Evolutionary conservation across 257 asterid species (phyloP).

Genomic region (Osmanthus fragrans): DNA sequence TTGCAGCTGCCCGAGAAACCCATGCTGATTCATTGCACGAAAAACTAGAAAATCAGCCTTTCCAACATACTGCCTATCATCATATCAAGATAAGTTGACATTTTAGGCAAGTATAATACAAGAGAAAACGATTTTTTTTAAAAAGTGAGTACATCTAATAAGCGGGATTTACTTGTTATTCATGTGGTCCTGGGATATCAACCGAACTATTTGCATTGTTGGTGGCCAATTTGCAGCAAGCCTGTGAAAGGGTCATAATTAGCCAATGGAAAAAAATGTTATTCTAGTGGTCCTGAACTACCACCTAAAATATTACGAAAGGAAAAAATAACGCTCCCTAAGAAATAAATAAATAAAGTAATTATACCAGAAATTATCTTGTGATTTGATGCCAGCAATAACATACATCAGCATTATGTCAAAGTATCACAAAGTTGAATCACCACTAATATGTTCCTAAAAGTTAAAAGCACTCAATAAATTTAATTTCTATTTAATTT

Average conservation of each 20-base stretch:
- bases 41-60: slow-evolving; percentile 85
- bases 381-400: neutral
- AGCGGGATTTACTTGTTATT: slow-evolving; percentile 65
- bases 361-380: neutral
- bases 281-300: neutral
- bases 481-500: neutral
- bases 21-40: slow-evolving; percentile 91
- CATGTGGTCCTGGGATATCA: slow-evolving; percentile 90
- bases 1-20: slow-evolving; percentile 84
- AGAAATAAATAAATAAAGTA: neutral
- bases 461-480: neutral
- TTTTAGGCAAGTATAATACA: neutral
- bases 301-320: neutral
- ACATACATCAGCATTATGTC: neutral
- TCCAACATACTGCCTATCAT: slow-evolving; percentile 71
- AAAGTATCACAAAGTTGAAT: neutral
- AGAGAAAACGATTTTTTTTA: neutral
- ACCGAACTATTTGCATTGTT: slow-evolving; percentile 81
- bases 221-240: slow-evolving; percentile 93
- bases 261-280: slow-evolving; percentile 2
- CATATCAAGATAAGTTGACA: slow-evolving; percentile 1
- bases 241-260: slow-evolving; percentile 39
- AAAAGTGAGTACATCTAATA: slow-evolving; percentile 21
- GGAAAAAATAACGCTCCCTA: neutral
- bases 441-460: neutral